Evolutionary conservation across 140 eudicot species (phyloP).

Genomic region (Artemisia princeps): DNA sequence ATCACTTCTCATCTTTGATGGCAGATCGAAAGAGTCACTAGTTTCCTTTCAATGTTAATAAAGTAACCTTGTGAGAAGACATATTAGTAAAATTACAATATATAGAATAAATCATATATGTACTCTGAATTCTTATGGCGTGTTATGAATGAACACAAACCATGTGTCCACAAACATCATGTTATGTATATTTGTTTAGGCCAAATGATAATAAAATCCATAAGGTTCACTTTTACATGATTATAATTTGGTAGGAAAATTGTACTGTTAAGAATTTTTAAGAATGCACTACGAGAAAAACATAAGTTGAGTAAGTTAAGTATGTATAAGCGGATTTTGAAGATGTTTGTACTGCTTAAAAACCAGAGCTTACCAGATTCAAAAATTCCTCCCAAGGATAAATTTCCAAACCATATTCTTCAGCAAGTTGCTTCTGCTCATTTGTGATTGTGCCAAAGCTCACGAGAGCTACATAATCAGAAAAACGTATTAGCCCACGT

Average conservation of each 20-base stretch:
- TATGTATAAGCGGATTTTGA: too few relatives aligned
- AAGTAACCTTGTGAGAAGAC: background rate
- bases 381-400: conserved; percentile 82
- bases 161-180: too few relatives aligned
- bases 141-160: too few relatives aligned
- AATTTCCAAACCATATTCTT: conserved; percentile 42
- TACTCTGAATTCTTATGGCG: too few relatives aligned
- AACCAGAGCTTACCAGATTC: conserved; percentile 50
- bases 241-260: background rate
- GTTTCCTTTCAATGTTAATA: conserved; percentile 34
- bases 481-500: background rate
- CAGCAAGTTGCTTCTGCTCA: conserved; percentile 50
- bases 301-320: too few relatives aligned
- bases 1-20: conserved; percentile 65
- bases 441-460: conserved; percentile 71
- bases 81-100: background rate
- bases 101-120: too few relatives aligned
- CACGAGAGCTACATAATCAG: conserved; percentile 56
- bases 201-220: too few relatives aligned
- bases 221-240: background rate
- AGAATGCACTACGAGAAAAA: too few relatives aligned
- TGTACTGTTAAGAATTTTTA: background rate
- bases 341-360: background rate
- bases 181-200: too few relatives aligned
- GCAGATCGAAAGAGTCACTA: conserved; percentile 46